A percentile compares a stretch with the other conserved stretches of the same genome.
These are phyloP conservation scores for Geranomyces variabilis DNA, from an alignment of 192 early-diverging fungal species.

Conservation along the genomic window DNA sequence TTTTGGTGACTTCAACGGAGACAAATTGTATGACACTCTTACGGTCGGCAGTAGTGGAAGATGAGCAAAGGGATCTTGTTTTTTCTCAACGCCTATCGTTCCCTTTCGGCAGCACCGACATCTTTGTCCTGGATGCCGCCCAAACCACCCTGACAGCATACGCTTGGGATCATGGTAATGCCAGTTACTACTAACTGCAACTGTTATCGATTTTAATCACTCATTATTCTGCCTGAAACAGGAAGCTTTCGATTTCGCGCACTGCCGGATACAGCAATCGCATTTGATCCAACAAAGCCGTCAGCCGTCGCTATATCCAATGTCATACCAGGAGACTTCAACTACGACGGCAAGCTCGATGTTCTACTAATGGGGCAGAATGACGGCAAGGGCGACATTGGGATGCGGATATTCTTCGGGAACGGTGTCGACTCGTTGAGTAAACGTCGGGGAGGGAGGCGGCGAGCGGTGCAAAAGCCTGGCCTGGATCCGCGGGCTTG, in stretches of 20 bases:
- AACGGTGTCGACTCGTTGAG: slow-evolving; percentile 67
- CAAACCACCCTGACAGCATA: slow-evolving; percentile 71
- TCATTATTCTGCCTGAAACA: background rate
- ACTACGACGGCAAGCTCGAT: slow-evolving; percentile 88
- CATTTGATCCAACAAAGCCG: slow-evolving; percentile 27
- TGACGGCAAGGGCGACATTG: slow-evolving; percentile 26
- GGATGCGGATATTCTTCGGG: slow-evolving; percentile 76
- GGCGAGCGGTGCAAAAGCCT: background rate
- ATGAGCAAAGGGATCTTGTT: no score
- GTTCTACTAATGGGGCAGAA: slow-evolving; percentile 74
- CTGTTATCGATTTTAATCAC: background rate
- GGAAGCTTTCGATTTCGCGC: slow-evolving; percentile 15
- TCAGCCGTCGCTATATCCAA: slow-evolving; percentile 62
- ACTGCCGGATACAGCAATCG: slow-evolving; percentile 54
- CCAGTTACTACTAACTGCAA: background rate
- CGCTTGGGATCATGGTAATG: slow-evolving; percentile 68
- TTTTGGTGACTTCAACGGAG: slow-evolving; percentile 85
- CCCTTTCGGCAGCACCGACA: slow-evolving; percentile 64
- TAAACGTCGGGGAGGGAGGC: slow-evolving; percentile 21
- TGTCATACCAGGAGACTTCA: slow-evolving; percentile 83
- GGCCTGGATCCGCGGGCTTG: no score
- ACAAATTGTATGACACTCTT: slow-evolving; percentile 62
- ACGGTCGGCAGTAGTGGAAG: background rate
- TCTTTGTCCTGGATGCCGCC: slow-evolving; percentile 73
- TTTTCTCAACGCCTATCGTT: background rate